A percentile compares a stretch with the other conserved stretches of the same genome.
phyloP scores from a whole-genome alignment of 352 stramenopile species.

The Pythium aphanidermatum region DNA sequence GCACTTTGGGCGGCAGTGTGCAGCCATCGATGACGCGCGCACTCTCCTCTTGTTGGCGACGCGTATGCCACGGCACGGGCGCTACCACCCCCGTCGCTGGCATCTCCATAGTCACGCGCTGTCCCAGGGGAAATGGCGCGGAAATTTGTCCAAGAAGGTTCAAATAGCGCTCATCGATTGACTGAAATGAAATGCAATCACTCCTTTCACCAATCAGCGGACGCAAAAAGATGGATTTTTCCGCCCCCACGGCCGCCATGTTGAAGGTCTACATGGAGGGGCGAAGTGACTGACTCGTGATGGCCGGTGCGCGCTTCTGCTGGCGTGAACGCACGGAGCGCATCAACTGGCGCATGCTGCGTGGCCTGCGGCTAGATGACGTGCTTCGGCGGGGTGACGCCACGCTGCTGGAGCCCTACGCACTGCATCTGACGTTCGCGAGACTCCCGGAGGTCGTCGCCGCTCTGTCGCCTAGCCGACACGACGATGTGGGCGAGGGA shows the following conservation, averaged over 20 bases:
- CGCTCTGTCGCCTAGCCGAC: neutral
- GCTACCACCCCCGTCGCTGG: too few relatives aligned
- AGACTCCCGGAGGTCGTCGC: conserved; percentile 26
- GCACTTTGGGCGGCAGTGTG: conserved; percentile 38
- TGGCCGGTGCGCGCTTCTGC: conserved; percentile 38
- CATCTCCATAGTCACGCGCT: too few relatives aligned
- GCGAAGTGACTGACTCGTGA: too few relatives aligned
- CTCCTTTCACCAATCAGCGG: conserved; percentile 2
- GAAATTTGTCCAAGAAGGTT: too few relatives aligned
- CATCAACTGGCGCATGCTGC: conserved; percentile 66
- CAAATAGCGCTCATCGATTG: neutral
- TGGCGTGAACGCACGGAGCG: conserved; percentile 71
- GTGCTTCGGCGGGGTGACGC: conserved; percentile 49
- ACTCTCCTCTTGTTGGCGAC: neutral
- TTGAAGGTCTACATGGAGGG: neutral
- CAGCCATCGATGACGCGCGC: conserved; percentile 25
- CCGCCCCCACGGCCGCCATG: too few relatives aligned
- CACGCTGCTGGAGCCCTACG: conserved; percentile 55
- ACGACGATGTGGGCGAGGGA: conserved; percentile 4
- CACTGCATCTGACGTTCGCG: conserved; percentile 70
- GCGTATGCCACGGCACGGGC: conserved; percentile 2
- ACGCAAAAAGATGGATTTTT: neutral
- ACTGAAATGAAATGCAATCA: neutral
- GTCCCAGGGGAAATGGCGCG: too few relatives aligned
- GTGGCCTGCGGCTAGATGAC: conserved; percentile 38